These are phyloP conservation scores for Phytophthora pluvialis DNA, from an alignment of 352 stramenopile genomes.

Conservation along the genomic window DNA sequence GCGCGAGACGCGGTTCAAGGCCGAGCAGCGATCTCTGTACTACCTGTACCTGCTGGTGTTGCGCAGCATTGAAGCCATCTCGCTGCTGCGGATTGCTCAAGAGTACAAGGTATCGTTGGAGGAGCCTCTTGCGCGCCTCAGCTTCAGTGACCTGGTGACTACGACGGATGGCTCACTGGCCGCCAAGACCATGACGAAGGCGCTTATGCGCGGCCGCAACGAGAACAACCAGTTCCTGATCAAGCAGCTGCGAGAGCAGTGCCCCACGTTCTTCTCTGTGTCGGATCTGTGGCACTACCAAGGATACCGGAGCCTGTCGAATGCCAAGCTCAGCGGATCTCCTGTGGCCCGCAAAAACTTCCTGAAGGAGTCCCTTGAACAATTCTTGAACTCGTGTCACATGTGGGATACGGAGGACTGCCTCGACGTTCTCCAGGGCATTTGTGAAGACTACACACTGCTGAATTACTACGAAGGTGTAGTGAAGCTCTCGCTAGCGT, in stretches of 20 bases:
- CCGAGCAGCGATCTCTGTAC: conserved; percentile 83
- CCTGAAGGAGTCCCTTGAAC: conserved; percentile 72
- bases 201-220: conserved; percentile 76
- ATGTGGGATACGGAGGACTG: conserved; percentile 88
- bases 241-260: conserved; percentile 85
- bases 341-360: conserved; percentile 66
- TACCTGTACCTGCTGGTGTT: conserved; percentile 82
- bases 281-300: conserved; percentile 86
- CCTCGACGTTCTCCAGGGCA: conserved; percentile 75
- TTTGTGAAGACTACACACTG: conserved; percentile 83
- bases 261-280: conserved; percentile 84
- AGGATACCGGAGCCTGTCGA: conserved; percentile 83
- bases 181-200: conserved; percentile 82
- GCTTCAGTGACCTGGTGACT: conserved; percentile 81
- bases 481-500: conserved; percentile 82
- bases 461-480: conserved; percentile 88
- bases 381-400: conserved; percentile 85
- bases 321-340: conserved; percentile 73
- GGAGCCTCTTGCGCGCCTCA: conserved; percentile 65
- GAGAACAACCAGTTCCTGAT: conserved; percentile 86
- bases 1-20: conserved; percentile 78
- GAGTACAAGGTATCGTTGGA: conserved; percentile 78
- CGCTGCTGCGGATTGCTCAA: conserved; percentile 64
- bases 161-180: conserved; percentile 63
- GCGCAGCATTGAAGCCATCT: conserved; percentile 83